Conservation (phyloP, 140 eudicot species). For the Ambrosia hybrid region DNA sequence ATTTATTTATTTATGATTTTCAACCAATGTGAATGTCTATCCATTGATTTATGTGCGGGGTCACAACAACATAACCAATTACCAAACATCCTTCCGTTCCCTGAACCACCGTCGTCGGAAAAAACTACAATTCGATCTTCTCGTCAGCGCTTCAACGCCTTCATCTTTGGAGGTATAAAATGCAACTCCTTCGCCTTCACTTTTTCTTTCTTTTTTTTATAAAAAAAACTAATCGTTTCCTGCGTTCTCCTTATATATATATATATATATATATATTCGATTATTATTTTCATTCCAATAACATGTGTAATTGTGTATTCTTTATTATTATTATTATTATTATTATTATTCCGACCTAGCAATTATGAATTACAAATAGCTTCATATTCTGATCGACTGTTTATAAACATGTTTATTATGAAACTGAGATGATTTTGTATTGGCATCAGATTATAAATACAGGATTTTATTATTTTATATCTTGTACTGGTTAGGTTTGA, state of each 20-base stretch:
- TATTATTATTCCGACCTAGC: not conserved
- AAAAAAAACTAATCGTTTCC: constrained; percentile 4
- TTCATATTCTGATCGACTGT: not conserved
- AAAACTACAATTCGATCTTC: constrained; percentile 1
- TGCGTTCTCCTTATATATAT: constrained; percentile 9
- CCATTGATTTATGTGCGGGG: too few species aligned
- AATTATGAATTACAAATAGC: not conserved
- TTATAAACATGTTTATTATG: not conserved
- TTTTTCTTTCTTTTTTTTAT: too few species aligned
- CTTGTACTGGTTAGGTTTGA: not conserved
- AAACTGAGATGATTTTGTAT: not conserved
- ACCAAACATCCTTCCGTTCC: constrained; percentile 6
- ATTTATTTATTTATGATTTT: too few species aligned
- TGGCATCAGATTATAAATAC: not conserved
- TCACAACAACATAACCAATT: too few species aligned
- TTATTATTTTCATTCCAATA: not conserved
- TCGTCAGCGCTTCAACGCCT: not conserved
- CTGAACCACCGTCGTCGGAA: too few species aligned
- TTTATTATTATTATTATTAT: too few species aligned
- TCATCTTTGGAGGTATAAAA: constrained; percentile 6
- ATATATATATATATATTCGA: constrained; percentile 12
- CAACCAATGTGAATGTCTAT: too few species aligned
- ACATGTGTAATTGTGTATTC: too few species aligned
- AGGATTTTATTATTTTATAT: not conserved
- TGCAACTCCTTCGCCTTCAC: not conserved